phyloP scores from a whole-genome alignment of 345 rosid genomes.

The Populus deltoides region DNA sequence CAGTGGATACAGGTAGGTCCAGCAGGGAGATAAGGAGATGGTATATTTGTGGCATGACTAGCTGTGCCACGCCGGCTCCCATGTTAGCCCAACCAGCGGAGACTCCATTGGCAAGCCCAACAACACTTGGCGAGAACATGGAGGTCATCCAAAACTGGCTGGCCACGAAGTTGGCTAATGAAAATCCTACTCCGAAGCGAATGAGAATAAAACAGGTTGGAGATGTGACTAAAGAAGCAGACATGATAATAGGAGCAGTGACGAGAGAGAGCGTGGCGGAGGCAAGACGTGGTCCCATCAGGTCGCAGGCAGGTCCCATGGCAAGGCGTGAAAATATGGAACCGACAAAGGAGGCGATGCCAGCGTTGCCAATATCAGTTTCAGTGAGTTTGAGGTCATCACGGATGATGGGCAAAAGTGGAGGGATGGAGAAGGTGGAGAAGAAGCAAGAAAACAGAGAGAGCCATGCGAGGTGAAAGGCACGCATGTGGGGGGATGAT shows the following conservation, averaged over 20 bases:
- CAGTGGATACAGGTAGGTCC: slow-evolving; percentile 24
- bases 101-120: slow-evolving; percentile 73
- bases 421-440: slow-evolving; percentile 90
- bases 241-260: slow-evolving; percentile 58
- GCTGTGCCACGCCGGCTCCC: slow-evolving; percentile 69
- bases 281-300: slow-evolving; percentile 66
- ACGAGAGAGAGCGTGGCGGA: slow-evolving; percentile 62
- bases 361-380: slow-evolving; percentile 50
- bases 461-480: slow-evolving; percentile 84
- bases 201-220: slow-evolving; percentile 51
- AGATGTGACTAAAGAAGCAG: slow-evolving; percentile 49
- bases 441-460: slow-evolving; percentile 81
- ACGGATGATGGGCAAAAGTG: slow-evolving; percentile 68
- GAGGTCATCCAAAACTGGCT: slow-evolving; percentile 94
- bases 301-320: slow-evolving; percentile 79
- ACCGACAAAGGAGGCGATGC: slow-evolving; percentile 71
- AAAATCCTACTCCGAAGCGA: slow-evolving; percentile 69
- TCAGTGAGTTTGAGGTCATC: slow-evolving; percentile 52
- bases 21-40: slow-evolving; percentile 13
- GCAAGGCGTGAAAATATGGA: slow-evolving; percentile 83
- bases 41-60: slow-evolving; percentile 69
- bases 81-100: slow-evolving; percentile 82
- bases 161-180: slow-evolving; percentile 72
- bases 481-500: slow-evolving; percentile 61
- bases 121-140: slow-evolving; percentile 66